These are phyloP conservation scores for Ceratobasidium sp. DNA, from an alignment of 1,284 basidiomycete genomes.

Conservation along the genomic window DNA sequence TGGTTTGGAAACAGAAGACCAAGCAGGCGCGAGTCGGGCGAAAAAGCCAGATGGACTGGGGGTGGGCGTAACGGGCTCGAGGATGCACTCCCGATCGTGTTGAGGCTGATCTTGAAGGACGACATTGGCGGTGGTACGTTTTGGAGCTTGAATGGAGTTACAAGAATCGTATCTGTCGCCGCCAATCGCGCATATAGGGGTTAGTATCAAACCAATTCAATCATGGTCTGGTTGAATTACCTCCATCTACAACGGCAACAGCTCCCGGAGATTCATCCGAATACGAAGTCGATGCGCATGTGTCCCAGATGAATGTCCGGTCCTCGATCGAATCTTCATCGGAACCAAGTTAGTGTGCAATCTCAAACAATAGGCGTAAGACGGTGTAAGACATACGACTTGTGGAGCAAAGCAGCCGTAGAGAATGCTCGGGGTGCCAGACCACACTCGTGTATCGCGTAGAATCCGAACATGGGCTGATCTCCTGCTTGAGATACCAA, in stretches of 20 bases:
- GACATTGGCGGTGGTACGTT: constrained; percentile 98
- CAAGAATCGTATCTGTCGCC: constrained; percentile 73
- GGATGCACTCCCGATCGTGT: constrained; percentile 47
- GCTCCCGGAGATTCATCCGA: constrained; percentile 85
- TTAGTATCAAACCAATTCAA: neutral
- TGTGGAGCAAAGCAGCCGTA: constrained; percentile 79
- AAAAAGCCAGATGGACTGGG: constrained; percentile 79
- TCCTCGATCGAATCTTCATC: constrained; percentile 64
- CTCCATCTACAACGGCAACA: constrained; percentile 92
- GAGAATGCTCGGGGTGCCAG: constrained; percentile 91
- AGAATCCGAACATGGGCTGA: constrained; percentile 64
- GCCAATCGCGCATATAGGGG: constrained; percentile 12
- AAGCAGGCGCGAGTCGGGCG: constrained; percentile 69
- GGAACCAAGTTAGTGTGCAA: constrained; percentile 31
- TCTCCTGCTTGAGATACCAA: constrained; percentile 95
- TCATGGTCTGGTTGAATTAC: constrained; percentile 62
- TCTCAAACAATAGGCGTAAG: neutral
- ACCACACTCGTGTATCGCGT: constrained; percentile 74
- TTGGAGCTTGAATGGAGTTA: constrained; percentile 94
- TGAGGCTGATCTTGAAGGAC: constrained; percentile 71
- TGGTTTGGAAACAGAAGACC: constrained; percentile 70
- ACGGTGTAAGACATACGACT: constrained; percentile 56
- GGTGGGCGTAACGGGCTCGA: constrained; percentile 56
- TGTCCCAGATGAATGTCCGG: constrained; percentile 83
- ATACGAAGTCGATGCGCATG: constrained; percentile 70